These are phyloP conservation scores for Urostyla sp. DNA, from an alignment of 73 alveolate species.

Conservation along the genomic window DNA sequence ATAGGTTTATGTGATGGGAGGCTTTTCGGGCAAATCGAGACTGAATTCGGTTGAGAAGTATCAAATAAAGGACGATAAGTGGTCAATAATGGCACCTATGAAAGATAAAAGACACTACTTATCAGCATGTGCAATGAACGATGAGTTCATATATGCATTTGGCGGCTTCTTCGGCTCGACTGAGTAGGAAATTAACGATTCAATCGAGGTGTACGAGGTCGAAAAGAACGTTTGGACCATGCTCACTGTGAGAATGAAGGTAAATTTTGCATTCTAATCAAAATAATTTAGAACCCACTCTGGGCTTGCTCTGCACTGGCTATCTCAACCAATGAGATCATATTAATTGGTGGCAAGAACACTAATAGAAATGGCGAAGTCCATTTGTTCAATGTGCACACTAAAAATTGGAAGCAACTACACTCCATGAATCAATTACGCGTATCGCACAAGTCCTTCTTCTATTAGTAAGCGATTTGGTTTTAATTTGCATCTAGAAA, in stretches of 20 bases:
- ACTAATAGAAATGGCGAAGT: constrained; percentile 62
- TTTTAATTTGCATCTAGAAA: neutral
- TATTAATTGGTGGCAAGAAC: constrained; percentile 57
- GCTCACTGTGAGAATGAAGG: constrained; percentile 50
- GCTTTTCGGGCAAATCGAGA: constrained; percentile 57
- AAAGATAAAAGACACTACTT: constrained; percentile 58
- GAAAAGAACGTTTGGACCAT: constrained; percentile 42
- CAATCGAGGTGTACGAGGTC: constrained; percentile 49
- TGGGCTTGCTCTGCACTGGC: constrained; percentile 62
- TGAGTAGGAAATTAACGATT: constrained; percentile 54
- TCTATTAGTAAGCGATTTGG: neutral
- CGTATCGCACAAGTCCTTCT: constrained; percentile 38
- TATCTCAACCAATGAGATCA: constrained; percentile 49
- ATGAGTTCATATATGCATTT: constrained; percentile 60
- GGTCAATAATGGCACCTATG: constrained; percentile 61
- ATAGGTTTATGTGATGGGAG: constrained; percentile 53
- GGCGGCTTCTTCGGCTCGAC: constrained; percentile 64
- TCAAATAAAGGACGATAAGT: constrained; percentile 22
- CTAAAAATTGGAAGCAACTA: constrained; percentile 45
- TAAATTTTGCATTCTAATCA: neutral
- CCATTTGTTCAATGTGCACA: constrained; percentile 45
- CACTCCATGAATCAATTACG: constrained; percentile 53
- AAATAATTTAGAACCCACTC: constrained; percentile 11
- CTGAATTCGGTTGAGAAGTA: constrained; percentile 51
- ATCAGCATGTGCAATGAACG: constrained; percentile 40